phyloP scores from a whole-genome alignment of 2,329 filamentous ascomycete species.

The Alternaria arborescens region DNA sequence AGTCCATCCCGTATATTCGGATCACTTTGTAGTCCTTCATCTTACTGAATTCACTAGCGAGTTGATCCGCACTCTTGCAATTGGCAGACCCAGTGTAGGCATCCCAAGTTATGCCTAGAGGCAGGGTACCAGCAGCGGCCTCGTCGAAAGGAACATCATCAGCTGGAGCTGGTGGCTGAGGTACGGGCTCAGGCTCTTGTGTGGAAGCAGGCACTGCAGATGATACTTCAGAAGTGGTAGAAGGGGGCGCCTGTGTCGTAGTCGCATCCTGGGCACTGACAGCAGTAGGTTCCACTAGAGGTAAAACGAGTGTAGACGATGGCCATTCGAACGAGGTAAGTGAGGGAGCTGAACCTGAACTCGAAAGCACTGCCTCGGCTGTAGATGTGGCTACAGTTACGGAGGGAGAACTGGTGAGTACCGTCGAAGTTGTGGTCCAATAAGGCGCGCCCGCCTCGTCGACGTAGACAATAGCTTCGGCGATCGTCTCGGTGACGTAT shows the following conservation, averaged over 20 bases:
- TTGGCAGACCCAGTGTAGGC: constrained; percentile 33
- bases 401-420: constrained; percentile 10
- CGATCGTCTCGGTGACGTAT: constrained; percentile 42
- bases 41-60: constrained; percentile 70
- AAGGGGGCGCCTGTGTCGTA: constrained; percentile 7
- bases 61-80: constrained; percentile 73
- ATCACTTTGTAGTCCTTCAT: constrained; percentile 69
- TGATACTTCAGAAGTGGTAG: constrained; percentile 5
- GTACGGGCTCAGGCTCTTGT: constrained; percentile 6
- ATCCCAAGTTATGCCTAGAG: constrained; percentile 48
- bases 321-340: constrained; percentile 1
- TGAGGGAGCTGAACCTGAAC: constrained; percentile 3
- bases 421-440: constrained; percentile 32
- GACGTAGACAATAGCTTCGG: constrained; percentile 44
- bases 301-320: constrained; percentile 14
- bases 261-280: constrained; percentile 9
- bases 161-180: constrained; percentile 9
- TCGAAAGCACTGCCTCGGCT: background rate
- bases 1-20: constrained; percentile 83
- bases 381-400: constrained; percentile 22
- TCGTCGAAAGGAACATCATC: constrained; percentile 11
- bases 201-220: constrained; percentile 4
- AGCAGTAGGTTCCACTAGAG: constrained; percentile 18
- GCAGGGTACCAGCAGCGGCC: constrained; percentile 20
- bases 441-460: constrained; percentile 42